Percentiles rank a stretch among this genome's conserved stretches.
These are phyloP conservation scores for Fusarium sp. DNA, from an alignment of 2,329 filamentous ascomycete genomes.

Conservation along the genomic window DNA sequence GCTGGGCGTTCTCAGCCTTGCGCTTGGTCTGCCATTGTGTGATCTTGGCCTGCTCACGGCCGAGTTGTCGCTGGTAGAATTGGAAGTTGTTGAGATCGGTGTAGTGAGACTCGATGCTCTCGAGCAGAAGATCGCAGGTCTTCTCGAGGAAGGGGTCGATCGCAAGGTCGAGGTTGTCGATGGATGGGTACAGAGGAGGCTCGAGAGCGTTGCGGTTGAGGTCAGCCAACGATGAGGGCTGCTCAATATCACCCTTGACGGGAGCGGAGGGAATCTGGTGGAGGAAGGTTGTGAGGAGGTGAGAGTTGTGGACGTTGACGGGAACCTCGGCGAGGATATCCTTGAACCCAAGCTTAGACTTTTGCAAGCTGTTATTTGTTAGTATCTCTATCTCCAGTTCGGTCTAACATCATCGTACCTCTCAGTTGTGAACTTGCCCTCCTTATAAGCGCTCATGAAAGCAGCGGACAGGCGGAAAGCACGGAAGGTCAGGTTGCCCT, in stretches of 20 bases:
- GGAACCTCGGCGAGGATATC: slow-evolving; percentile 94
- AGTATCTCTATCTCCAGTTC: slow-evolving; percentile 12
- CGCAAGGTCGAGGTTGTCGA: slow-evolving; percentile 89
- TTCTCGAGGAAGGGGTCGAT: slow-evolving; percentile 99
- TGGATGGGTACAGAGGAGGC: slow-evolving; percentile 84
- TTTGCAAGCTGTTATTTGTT: slow-evolving; percentile 78
- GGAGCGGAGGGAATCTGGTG: slow-evolving; percentile 86
- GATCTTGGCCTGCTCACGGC: slow-evolving; percentile 96
- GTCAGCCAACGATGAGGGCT: slow-evolving; percentile 83
- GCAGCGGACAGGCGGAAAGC: slow-evolving; percentile 89
- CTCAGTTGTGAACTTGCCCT: slow-evolving; percentile 97
- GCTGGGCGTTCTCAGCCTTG: slow-evolving; percentile 92
- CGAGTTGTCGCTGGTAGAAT: slow-evolving; percentile 92
- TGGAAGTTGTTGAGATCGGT: slow-evolving; percentile 99
- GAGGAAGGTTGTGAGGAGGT: slow-evolving; percentile 94
- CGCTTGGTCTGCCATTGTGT: slow-evolving; percentile 96
- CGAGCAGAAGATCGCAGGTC: slow-evolving; percentile 94
- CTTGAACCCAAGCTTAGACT: slow-evolving; percentile 92
- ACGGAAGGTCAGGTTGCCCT: slow-evolving; percentile 88
- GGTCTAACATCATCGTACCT: slow-evolving; percentile 69
- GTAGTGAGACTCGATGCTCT: slow-evolving; percentile 97
- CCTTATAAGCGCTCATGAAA: slow-evolving; percentile 94
- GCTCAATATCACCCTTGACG: slow-evolving; percentile 73
- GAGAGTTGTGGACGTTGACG: slow-evolving; percentile 93
- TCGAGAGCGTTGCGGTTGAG: slow-evolving; percentile 74